These are phyloP conservation scores for Backusella tuberculispora DNA, from an alignment of 192 early-diverging fungal species.

Conservation along the genomic window DNA sequence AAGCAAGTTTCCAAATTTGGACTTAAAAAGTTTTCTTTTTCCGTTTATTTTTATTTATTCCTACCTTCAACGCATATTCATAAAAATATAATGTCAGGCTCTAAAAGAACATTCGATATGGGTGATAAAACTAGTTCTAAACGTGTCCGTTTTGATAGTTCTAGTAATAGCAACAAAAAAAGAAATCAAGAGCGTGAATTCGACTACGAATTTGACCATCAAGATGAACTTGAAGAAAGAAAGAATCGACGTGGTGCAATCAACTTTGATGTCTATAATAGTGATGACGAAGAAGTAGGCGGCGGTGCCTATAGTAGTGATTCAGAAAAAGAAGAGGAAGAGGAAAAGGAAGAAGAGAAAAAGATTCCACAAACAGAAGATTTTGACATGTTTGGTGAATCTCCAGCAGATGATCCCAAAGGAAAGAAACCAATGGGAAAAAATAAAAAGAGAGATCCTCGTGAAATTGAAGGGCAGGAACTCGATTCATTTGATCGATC, in stretches of 20 bases:
- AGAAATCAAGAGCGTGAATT: neutral
- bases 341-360: constrained; percentile 34
- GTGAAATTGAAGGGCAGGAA: constrained; percentile 60
- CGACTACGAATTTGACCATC: constrained; percentile 50
- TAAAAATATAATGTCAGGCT: neutral
- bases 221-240: constrained; percentile 51
- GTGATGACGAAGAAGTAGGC: constrained; percentile 47
- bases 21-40: neutral
- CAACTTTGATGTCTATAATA: constrained; percentile 50
- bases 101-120: constrained; percentile 24
- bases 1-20: too few relatives aligned
- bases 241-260: constrained; percentile 54
- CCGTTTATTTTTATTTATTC: neutral
- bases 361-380: constrained; percentile 42
- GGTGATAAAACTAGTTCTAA: neutral
- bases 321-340: constrained; percentile 34
- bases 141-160: constrained; percentile 11
- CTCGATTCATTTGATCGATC: constrained; percentile 47
- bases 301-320: constrained; percentile 47
- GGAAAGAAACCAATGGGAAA: constrained; percentile 30
- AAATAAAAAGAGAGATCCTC: constrained; percentile 24
- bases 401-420: neutral
- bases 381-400: constrained; percentile 66
- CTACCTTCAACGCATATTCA: neutral
- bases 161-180: constrained; percentile 6